phyloP scores from a whole-genome alignment of 371 early-diverging fungal species.

The Mortierella sp. region DNA sequence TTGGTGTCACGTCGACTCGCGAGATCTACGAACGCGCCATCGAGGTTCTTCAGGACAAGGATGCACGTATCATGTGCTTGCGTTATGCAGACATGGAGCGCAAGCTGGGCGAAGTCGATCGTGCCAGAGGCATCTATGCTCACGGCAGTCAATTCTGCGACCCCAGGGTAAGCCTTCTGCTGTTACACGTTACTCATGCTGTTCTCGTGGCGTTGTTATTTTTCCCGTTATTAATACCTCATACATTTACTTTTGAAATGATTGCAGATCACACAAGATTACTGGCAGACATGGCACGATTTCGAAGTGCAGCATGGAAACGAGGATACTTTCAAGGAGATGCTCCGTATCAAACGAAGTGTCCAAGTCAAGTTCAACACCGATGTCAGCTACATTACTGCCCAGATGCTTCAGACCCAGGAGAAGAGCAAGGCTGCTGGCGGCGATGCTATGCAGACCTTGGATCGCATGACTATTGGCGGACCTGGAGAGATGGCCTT shows the following conservation, averaged over 20 bases:
- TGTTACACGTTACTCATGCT: not conserved
- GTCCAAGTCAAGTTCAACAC: slow-evolving; percentile 87
- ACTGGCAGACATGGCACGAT: slow-evolving; percentile 96
- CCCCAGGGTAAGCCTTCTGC: slow-evolving; percentile 72
- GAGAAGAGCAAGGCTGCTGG: slow-evolving; percentile 38
- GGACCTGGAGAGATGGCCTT: slow-evolving; percentile 52
- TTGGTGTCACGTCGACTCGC: slow-evolving; percentile 90
- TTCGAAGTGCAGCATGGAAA: slow-evolving; percentile 98
- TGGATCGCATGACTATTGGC: slow-evolving; percentile 55
- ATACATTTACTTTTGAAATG: not conserved
- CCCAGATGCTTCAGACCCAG: slow-evolving; percentile 59
- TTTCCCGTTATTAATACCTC: not conserved
- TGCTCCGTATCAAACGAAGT: slow-evolving; percentile 95
- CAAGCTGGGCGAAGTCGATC: slow-evolving; percentile 95
- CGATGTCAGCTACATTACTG: slow-evolving; percentile 68
- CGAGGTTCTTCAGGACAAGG: slow-evolving; percentile 86
- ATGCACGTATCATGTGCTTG: slow-evolving; percentile 84
- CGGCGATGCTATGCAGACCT: slow-evolving; percentile 56
- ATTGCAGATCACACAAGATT: slow-evolving; percentile 69
- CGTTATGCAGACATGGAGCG: slow-evolving; percentile 92
- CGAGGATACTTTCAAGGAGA: slow-evolving; percentile 98
- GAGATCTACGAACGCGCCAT: slow-evolving; percentile 95
- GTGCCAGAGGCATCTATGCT: slow-evolving; percentile 93
- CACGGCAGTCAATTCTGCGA: slow-evolving; percentile 93
- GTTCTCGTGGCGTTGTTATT: not conserved